phyloP scores from a whole-genome alignment of 345 rosid species.

The Barbarea vulgaris region DNA sequence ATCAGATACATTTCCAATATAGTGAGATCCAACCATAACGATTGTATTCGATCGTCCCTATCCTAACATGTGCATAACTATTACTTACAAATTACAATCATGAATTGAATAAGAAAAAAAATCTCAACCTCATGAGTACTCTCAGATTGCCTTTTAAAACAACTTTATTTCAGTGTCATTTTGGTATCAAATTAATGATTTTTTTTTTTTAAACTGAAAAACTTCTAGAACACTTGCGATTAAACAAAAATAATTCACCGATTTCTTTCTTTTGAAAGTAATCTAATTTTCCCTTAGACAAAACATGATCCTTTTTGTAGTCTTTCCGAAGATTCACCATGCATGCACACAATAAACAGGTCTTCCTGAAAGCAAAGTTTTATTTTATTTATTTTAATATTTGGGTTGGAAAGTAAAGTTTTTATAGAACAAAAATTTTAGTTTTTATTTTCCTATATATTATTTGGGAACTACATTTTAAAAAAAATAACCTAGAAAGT shows the following conservation, averaged over 20 bases:
- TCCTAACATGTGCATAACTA: background rate
- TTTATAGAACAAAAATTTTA: too few relatives aligned
- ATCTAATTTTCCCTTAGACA: too few relatives aligned
- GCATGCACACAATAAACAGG: background rate
- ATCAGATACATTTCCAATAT: background rate
- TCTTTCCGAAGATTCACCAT: background rate
- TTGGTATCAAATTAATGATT: background rate
- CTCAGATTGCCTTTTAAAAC: background rate
- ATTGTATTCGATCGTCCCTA: background rate
- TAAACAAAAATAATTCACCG: too few relatives aligned
- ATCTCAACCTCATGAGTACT: background rate
- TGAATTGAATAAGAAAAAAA: too few relatives aligned
- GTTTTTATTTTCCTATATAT: too few relatives aligned
- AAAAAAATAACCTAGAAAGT: too few relatives aligned
- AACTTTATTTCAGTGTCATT: background rate
- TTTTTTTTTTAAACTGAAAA: background rate
- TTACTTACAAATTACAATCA: background rate
- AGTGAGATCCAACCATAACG: background rate
- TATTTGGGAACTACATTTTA: too few relatives aligned
- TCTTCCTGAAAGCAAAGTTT: too few relatives aligned
- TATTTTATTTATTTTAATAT: too few relatives aligned
- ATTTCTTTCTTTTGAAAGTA: too few relatives aligned
- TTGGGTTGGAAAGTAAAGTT: too few relatives aligned
- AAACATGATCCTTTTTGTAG: background rate
- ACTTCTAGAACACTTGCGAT: background rate